Percentiles rank a stretch among this genome's conserved stretches.
phyloP scores from a whole-genome alignment of 1,139 yeast species.

The Zygosaccharomyces sapae region DNA sequence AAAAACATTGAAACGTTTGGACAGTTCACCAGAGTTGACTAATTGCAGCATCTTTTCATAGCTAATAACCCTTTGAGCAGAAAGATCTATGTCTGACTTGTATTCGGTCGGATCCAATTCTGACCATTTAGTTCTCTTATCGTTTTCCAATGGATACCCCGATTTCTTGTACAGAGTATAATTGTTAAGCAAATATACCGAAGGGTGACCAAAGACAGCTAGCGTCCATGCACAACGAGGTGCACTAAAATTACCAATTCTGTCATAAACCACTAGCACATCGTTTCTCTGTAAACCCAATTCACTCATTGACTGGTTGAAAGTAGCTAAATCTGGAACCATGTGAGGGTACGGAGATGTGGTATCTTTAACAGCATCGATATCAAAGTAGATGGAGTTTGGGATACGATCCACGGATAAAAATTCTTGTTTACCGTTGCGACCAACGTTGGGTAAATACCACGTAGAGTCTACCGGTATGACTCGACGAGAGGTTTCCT shows the following conservation, averaged over 20 bases:
- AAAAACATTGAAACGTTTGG: constrained; percentile 49
- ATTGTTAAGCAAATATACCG: constrained; percentile 66
- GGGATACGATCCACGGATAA: constrained; percentile 53
- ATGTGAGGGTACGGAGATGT: constrained; percentile 76
- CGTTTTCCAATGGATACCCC: constrained; percentile 40
- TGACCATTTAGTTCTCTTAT: constrained; percentile 27
- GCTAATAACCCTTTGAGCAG: constrained; percentile 59
- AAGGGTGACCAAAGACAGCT: constrained; percentile 66
- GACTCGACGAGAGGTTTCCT: constrained; percentile 38
- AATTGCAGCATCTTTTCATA: constrained; percentile 47
- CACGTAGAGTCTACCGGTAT: constrained; percentile 85
- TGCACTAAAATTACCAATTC: constrained; percentile 75
- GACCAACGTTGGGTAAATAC: constrained; percentile 77
- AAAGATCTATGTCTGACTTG: constrained; percentile 48
- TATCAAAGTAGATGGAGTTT: constrained; percentile 70
- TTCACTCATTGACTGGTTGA: constrained; percentile 49
- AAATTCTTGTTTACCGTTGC: constrained; percentile 56
- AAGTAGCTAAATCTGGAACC: constrained; percentile 63
- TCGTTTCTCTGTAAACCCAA: constrained; percentile 46
- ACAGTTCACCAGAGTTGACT: constrained; percentile 44
- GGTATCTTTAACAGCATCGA: constrained; percentile 62
- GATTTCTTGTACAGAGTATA: constrained; percentile 49
- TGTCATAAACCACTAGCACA: constrained; percentile 76
- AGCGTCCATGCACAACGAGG: constrained; percentile 93
- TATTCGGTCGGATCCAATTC: constrained; percentile 42